A percentile compares a stretch with the other conserved stretches of the same genome.
phyloP scores from a whole-genome alignment of 768 basidiomycete genomes.

The Tulasnella sp. region DNA sequence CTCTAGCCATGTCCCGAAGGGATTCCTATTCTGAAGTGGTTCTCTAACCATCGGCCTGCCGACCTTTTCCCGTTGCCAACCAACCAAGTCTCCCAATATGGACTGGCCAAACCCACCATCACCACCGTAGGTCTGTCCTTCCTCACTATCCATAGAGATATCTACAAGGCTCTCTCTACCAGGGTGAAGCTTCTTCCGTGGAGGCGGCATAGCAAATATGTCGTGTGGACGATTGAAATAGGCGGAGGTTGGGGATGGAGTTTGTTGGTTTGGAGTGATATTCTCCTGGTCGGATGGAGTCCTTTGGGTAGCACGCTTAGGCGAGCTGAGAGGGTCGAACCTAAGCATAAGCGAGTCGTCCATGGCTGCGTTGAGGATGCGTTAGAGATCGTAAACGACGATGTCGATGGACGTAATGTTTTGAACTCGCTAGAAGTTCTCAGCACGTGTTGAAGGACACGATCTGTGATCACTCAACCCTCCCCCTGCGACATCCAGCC shows the following conservation, averaged over 20 bases:
- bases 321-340: conserved; percentile 7
- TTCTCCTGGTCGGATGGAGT: conserved; percentile 4
- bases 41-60: too few species aligned
- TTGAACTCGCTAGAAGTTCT: not conserved
- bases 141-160: too few species aligned
- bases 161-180: too few species aligned
- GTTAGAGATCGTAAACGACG: not conserved
- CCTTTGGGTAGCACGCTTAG: not conserved
- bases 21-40: too few species aligned
- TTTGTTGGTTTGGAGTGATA: not conserved
- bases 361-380: not conserved
- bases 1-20: too few species aligned
- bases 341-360: conserved; percentile 4
- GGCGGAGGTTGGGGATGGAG: not conserved
- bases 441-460: not conserved
- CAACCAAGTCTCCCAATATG: too few species aligned
- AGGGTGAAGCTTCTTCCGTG: not conserved
- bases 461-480: not conserved
- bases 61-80: too few species aligned
- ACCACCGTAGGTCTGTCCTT: too few species aligned
- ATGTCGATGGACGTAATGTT: not conserved
- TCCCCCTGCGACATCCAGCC: not conserved
- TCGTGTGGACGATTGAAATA: conserved; percentile 7
- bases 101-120: too few species aligned
- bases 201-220: not conserved